Evolutionary conservation across 331 rosid species (phyloP).

Genomic region (Telfairia occidentalis): DNA sequence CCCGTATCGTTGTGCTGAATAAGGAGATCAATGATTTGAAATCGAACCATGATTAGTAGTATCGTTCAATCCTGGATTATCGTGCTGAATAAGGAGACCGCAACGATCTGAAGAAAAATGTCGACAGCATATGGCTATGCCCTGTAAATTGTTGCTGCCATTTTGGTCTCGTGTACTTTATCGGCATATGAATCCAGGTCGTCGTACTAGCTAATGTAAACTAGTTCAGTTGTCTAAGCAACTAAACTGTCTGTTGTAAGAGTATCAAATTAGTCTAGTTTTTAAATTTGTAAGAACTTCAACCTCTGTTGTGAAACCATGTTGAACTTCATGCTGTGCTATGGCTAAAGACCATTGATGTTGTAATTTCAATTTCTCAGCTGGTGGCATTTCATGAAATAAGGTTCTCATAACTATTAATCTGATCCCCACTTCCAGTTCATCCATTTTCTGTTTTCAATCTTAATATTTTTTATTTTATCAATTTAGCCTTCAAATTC

Average conservation of each 20-base stretch:
- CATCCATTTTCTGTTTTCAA: background rate
- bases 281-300: background rate
- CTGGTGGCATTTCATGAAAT: slow-evolving; percentile 8
- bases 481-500: background rate
- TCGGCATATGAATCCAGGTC: background rate
- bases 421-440: background rate
- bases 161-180: background rate
- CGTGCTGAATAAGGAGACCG: slow-evolving; percentile 45
- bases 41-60: slow-evolving; percentile 12
- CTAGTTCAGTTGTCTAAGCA: slow-evolving; percentile 9
- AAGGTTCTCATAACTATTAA: slow-evolving; percentile 7
- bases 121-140: background rate
- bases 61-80: slow-evolving; percentile 19
- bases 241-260: slow-evolving; percentile 2
- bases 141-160: slow-evolving; percentile 10
- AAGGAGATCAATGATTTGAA: slow-evolving; percentile 67
- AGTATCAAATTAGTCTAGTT: background rate
- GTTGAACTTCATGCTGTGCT: slow-evolving; percentile 4
- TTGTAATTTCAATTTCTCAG: slow-evolving; percentile 1
- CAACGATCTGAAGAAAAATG: slow-evolving; percentile 38
- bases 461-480: background rate
- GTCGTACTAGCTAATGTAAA: slow-evolving; percentile 9
- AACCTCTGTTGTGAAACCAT: slow-evolving; percentile 2
- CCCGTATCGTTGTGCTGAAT: slow-evolving; percentile 46
- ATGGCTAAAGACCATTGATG: slow-evolving; percentile 3